Evolutionary conservation across 768 basidiomycete species (phyloP).

Genomic region (Filobasidium floriforme): DNA sequence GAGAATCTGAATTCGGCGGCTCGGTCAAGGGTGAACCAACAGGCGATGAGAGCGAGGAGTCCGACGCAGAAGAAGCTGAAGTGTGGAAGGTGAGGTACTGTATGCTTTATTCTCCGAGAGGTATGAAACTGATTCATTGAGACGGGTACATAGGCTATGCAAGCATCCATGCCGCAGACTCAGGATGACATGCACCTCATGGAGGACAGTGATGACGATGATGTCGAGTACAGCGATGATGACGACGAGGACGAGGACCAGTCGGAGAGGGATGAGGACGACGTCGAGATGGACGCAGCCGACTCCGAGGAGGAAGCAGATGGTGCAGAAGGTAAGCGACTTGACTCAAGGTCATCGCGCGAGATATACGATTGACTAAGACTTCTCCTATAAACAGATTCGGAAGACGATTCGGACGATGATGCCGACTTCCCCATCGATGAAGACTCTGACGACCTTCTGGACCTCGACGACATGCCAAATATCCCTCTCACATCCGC

Average conservation of each 20-base stretch:
- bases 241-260: conserved; percentile 28
- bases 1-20: conserved; percentile 32
- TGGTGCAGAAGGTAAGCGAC: background rate
- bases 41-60: conserved; percentile 42
- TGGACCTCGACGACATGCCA: conserved; percentile 38
- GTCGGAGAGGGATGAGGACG: conserved; percentile 32
- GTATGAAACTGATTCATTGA: background rate
- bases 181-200: conserved; percentile 46
- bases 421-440: conserved; percentile 43
- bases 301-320: conserved; percentile 46
- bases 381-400: conserved; percentile 42
- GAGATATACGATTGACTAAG: background rate
- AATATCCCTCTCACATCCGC: conserved; percentile 32
- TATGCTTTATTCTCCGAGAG: background rate
- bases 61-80: conserved; percentile 54
- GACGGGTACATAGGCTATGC: conserved; percentile 61
- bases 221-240: conserved; percentile 35
- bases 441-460: conserved; percentile 40
- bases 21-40: conserved; percentile 41
- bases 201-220: conserved; percentile 27
- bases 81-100: conserved; percentile 71
- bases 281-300: conserved; percentile 52
- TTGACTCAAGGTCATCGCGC: background rate
- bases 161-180: conserved; percentile 67
- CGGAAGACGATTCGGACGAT: conserved; percentile 52